Evolutionary conservation across 176 grass and related monocot genomes (phyloP), one percentile per base, ranked within the genome.

Genomic region (Echinochloa phyllopogon): DNA sequence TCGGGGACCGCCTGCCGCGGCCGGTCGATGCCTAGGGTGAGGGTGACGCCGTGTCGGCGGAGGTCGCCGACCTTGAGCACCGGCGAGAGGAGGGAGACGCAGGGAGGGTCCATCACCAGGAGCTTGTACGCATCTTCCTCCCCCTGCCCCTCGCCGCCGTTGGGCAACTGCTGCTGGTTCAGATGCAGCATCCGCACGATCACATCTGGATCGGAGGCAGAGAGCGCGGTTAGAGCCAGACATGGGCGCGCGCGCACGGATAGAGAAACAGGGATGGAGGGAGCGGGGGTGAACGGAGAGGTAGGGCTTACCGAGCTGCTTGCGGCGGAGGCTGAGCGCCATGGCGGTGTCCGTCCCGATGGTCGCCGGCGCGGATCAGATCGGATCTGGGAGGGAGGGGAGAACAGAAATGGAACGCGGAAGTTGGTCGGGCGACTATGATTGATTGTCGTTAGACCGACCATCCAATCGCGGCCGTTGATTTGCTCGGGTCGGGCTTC

Each of bases 51-150:
- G 82, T 98, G 96, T 50, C 68, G 82, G 79, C 96, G 89, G 40
- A 98, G 87, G 69, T 95, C 93, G n/a, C 68, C 80, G 36, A 98
- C 91, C 40, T 65, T 89, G 83, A 98, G 78, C 84, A 95, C 83
- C 43, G 96, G 96, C 6, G 96, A 93, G 56, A 98, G 91, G 43
- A 98, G 76, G 47, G 70, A 75, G 75, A 92, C 59, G 65, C 96
- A 98, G 64, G 91, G 82, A 64, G 67, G 65, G 40, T 98, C 89
- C 96, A 98, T 98, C 73, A 95, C 86, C 77, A 98, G 93, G 83
- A 98, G 95, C 85, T 98, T 98, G 93, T 95, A 98, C 3, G 94
- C 93, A 61, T 95, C 96, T 62, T 92, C 89, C 55, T 83, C 86
- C 0, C 80, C 91, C 2, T 78, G 78, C 2, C 60, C 87, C 69